Conservation (phyloP, 2,329 filamentous ascomycete species). For the Cytospora piceicola region DNA sequence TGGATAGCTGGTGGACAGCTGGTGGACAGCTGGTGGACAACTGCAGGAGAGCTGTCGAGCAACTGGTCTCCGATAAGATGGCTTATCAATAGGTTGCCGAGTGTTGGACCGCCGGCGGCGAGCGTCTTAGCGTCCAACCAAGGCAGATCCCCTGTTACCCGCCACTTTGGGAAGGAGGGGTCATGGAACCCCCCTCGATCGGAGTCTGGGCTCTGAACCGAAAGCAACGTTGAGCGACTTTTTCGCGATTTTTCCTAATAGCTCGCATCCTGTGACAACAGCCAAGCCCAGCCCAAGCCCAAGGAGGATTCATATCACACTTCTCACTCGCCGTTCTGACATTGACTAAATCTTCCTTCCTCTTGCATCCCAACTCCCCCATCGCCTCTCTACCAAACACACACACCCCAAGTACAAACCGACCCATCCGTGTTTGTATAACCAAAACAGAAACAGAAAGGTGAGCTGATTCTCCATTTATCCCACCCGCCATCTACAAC, state of each 20-base stretch:
- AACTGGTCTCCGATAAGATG: background rate
- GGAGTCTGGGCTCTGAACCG: background rate
- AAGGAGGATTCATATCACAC: background rate
- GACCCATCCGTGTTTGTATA: background rate
- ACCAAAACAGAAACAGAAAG: background rate
- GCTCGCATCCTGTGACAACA: background rate
- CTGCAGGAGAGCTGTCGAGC: background rate
- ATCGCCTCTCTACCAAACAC: background rate
- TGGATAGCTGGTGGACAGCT: background rate
- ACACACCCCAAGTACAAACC: background rate
- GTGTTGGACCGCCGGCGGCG: too few species aligned
- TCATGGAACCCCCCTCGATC: conserved; percentile 3
- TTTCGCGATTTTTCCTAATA: background rate
- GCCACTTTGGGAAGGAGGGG: conserved; percentile 26
- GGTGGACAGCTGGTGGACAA: background rate
- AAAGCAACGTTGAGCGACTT: background rate
- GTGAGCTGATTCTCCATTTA: conserved; percentile 26
- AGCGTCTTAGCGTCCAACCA: too few species aligned
- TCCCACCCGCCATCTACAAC: conserved; percentile 2
- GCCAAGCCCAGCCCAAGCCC: background rate
- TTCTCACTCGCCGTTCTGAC: background rate
- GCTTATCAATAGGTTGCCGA: background rate
- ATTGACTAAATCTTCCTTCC: background rate
- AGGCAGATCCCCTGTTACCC: background rate
- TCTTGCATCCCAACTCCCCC: background rate